phyloP scores from a whole-genome alignment of 2,329 filamentous ascomycete species.

The Shiraia sp. region DNA sequence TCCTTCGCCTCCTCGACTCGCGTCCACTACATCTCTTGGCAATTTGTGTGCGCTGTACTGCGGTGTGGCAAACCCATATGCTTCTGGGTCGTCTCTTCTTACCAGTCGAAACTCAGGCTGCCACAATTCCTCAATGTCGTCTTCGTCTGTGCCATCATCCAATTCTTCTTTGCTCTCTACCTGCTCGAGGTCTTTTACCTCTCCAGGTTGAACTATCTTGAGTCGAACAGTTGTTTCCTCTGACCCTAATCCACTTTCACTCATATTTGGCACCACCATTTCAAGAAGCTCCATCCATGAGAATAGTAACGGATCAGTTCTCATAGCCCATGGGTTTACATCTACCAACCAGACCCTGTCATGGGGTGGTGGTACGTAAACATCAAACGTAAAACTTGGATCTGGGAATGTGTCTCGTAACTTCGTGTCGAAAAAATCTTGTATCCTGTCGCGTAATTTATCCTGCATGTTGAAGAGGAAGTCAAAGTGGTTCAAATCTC shows the following conservation, averaged over 20 bases:
- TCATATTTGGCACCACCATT: constrained; percentile 60
- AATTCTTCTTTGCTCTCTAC: constrained; percentile 4
- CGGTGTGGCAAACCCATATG: constrained; percentile 80
- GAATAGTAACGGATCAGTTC: constrained; percentile 88
- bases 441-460: constrained; percentile 69
- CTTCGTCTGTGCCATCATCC: constrained; percentile 39
- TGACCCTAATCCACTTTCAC: not conserved
- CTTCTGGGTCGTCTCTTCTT: constrained; percentile 81
- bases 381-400: constrained; percentile 82
- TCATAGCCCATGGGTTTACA: constrained; percentile 90
- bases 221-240: constrained; percentile 36
- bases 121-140: constrained; percentile 61
- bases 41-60: constrained; percentile 96
- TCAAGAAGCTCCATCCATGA: constrained; percentile 85
- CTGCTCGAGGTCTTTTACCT: not conserved
- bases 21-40: constrained; percentile 86
- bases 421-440: constrained; percentile 75
- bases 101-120: constrained; percentile 81
- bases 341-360: constrained; percentile 84
- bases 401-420: constrained; percentile 82
- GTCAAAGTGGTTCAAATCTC: constrained; percentile 87
- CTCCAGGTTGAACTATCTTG: constrained; percentile 10
- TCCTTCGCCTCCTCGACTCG: constrained; percentile 63
- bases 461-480: constrained; percentile 74
- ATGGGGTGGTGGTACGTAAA: constrained; percentile 80